Evolutionary conservation across 257 asterid species (phyloP), one percentile per base, ranked within the genome.

Genomic region (Thymus mandschuricus): DNA sequence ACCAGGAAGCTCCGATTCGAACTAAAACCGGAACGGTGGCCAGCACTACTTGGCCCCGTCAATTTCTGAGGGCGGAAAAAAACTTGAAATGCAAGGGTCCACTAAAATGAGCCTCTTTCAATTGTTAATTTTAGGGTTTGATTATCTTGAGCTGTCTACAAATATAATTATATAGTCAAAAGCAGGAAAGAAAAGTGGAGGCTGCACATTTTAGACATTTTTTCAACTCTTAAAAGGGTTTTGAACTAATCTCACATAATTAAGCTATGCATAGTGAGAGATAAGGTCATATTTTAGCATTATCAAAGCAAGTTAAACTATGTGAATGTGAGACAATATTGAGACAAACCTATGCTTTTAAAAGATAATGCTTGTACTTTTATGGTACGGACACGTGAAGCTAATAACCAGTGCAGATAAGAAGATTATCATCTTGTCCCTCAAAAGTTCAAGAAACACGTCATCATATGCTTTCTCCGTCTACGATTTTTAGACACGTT

Each of bases 301-400:
- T 9, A 55, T 54, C 8, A 54, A 54, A 27, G 13, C 28, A 6
- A n/a, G 41, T 27, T 44, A 11, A 44, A n/a, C 1, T 30, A 10
- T 60, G 69, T 27, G 60, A 71, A 71, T 41, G 35, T 43, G 57
- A 57, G 75, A 58, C 75, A 59, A 27, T 9, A 62, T 15, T 9
- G 11, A 27, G 73, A 70, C 29, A 59, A 9, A 35, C 4, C 11
- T 59, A 9, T 60, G 41, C 11, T 62, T 38, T 49, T 28, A 13
- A 3, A 13, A 35, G 69, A 70, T 49, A 38, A 49, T 60, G 75
- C 31, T 35, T 41, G 77, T 64, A 72, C 76, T 55, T 54, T 45
- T 35, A 46, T 66, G 54, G 78, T 74, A 66, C 78, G 78, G 72
- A 65, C 66, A 44, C 60, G 51, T 70, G 60, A 69, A 70, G 29